Percentiles rank a stretch among this genome's conserved stretches.
phyloP scores from a whole-genome alignment of 192 early-diverging fungal species.

The Umbelopsis sp. region DNA sequence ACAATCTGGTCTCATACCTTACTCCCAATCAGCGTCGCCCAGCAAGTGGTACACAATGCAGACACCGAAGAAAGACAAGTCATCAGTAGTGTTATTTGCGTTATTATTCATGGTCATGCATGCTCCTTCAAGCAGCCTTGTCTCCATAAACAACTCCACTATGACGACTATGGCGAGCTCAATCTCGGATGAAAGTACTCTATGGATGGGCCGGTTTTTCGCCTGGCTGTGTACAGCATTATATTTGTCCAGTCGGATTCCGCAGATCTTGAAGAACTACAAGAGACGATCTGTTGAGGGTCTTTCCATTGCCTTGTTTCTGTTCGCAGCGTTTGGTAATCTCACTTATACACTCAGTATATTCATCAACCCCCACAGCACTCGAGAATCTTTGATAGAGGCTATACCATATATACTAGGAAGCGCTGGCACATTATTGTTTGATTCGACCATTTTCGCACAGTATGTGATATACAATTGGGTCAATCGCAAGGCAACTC shows the following conservation, averaged over 20 bases:
- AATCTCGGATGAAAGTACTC: conserved; percentile 2
- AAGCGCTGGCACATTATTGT: conserved; percentile 63
- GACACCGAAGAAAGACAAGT: conserved; percentile 14
- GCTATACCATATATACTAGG: conserved; percentile 64
- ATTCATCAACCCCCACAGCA: conserved; percentile 39
- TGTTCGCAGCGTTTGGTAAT: conserved; percentile 70
- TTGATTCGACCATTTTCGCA: conserved; percentile 67
- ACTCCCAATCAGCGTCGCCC: not conserved
- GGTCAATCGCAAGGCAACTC: not conserved
- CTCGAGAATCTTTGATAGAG: conserved; percentile 24
- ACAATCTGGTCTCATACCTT: conserved; percentile 12
- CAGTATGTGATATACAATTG: conserved; percentile 41
- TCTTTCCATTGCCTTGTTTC: conserved; percentile 71
- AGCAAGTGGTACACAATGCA: conserved; percentile 18
- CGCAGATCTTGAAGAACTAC: conserved; percentile 75
- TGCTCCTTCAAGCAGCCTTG: not conserved
- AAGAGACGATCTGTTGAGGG: conserved; percentile 64
- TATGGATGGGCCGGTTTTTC: conserved; percentile 55
- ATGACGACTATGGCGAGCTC: not conserved
- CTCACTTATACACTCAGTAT: conserved; percentile 63
- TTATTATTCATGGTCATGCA: conserved; percentile 21
- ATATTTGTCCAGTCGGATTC: conserved; percentile 71
- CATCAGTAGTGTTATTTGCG: conserved; percentile 5
- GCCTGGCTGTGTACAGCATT: conserved; percentile 66
- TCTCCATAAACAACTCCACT: not conserved